phyloP scores from a whole-genome alignment of 2,329 filamentous ascomycete genomes.

The Bipolaris zeicola region DNA sequence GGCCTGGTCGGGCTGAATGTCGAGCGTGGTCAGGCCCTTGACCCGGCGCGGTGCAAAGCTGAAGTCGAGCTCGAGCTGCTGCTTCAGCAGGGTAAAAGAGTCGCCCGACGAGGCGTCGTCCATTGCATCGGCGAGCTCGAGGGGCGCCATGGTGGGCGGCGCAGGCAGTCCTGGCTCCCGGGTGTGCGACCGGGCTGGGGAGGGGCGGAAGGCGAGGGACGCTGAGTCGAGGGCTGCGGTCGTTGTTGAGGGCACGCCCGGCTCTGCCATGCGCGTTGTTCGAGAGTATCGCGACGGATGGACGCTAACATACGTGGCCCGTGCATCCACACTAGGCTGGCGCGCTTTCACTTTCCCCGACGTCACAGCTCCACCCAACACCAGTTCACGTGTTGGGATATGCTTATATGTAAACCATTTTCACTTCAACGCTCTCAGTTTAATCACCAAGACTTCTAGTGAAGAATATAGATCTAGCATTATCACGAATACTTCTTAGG shows the following conservation, averaged over 20 bases:
- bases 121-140: slow-evolving; percentile 36
- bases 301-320: slow-evolving; percentile 9
- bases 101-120: slow-evolving; percentile 41
- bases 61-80: slow-evolving; percentile 87
- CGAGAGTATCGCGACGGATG: slow-evolving; percentile 17
- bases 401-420: too few relatives aligned
- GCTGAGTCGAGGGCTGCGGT: slow-evolving; percentile 7
- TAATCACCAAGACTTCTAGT: too few relatives aligned
- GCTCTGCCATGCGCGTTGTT: slow-evolving; percentile 14
- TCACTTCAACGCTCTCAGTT: too few relatives aligned
- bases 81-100: slow-evolving; percentile 70
- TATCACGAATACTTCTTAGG: too few relatives aligned
- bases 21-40: slow-evolving; percentile 80
- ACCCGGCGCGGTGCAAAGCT: slow-evolving; percentile 79
- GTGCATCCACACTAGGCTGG: slow-evolving; percentile 4
- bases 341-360: slow-evolving; percentile 9
- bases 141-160: slow-evolving; percentile 38
- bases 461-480: too few relatives aligned
- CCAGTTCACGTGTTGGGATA: too few relatives aligned
- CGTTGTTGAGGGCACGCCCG: slow-evolving; percentile 4
- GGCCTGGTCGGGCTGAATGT: slow-evolving; percentile 68
- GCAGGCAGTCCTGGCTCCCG: slow-evolving; percentile 37
- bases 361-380: slow-evolving; percentile 4
- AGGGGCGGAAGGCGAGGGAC: background rate
- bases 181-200: slow-evolving; percentile 6